These are phyloP conservation scores for Brasenia schreberi DNA, from an alignment of 164 flowering plant species.

Conservation along the genomic window DNA sequence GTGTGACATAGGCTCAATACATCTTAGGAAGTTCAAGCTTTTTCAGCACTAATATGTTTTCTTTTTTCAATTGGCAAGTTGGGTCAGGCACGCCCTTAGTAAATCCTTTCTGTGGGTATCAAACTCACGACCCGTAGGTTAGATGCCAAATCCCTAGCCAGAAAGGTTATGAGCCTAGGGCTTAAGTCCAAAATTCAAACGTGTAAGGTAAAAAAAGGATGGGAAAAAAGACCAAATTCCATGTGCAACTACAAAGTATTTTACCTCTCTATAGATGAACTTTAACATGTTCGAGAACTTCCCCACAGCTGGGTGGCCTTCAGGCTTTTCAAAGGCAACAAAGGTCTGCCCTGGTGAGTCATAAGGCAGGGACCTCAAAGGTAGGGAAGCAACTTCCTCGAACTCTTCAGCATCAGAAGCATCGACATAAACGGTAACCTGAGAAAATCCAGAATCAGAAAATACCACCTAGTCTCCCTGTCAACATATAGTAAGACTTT, in stretches of 20 bases:
- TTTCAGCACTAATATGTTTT: too few species aligned
- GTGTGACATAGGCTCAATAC: too few species aligned
- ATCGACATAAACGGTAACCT: slow-evolving; percentile 83
- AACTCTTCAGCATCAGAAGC: slow-evolving; percentile 98
- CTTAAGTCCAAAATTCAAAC: too few species aligned
- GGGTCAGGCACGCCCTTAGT: too few species aligned
- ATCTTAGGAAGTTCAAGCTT: too few species aligned
- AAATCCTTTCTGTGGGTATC: too few species aligned
- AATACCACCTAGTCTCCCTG: background rate
- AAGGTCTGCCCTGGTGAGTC: slow-evolving; percentile 92
- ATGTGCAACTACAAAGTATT: background rate
- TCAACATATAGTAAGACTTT: background rate
- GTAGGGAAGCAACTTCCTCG: slow-evolving; percentile 57
- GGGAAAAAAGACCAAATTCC: background rate
- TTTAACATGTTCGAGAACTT: slow-evolving; percentile 71
- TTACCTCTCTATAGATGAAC: slow-evolving; percentile 88
- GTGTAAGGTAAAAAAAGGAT: background rate
- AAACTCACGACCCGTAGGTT: too few species aligned
- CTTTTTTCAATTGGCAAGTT: too few species aligned
- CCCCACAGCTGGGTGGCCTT: slow-evolving; percentile 68
- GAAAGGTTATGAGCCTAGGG: too few species aligned
- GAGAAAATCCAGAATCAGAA: slow-evolving; percentile 9
- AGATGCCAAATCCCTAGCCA: too few species aligned
- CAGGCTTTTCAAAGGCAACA: slow-evolving; percentile 89
- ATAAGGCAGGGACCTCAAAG: slow-evolving; percentile 81